Base-by-base conservation (phyloP, 352 stramenopile species). In the Globisporangium echinulatum region DNA sequence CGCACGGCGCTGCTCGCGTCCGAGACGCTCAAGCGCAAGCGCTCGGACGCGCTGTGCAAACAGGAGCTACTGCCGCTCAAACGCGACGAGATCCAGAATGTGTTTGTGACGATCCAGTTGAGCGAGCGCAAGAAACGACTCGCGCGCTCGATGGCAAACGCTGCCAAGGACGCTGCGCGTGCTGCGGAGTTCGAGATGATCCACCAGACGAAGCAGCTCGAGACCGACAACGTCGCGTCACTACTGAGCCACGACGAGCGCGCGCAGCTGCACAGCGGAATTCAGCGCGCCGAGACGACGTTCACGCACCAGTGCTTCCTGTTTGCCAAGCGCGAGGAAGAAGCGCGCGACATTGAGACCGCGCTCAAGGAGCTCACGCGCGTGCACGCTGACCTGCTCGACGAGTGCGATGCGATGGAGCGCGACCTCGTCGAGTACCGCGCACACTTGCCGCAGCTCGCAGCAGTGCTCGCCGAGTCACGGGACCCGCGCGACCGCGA, bases 231-330 rank as follows among this genome's bases (percentile, higher is more conserved):
- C 36, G 56, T 52, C 1, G 59, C 61, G 4, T 69, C 75, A 0
- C 15, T 63, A 0, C 46, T 91, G 19, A 61, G 53, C 25, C 64
- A 76, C 10, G 67, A 88, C 46, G 70, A 74, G 48, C 68, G 76
- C 14, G 57, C 74, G 4, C 54, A 62, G 4, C 74, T 90, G 11
- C 74, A 87, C 46, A 11, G 50, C 0, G 52, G 54, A 9, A 82
- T 87, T 10, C 74, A 64, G 10, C 52, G 61, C 2, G 67, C 64
- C 4, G 74, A 87, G 49, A 49, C 58, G 3, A 53, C 52, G 7
- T 94, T 94, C 66, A 90, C 77, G 15, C 59, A 84, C 25, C 64
- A 70, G 15, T 90, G 82, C 49, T 91, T 90, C 62, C 53, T 88
- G 2, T 90, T 77, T 47, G 73, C 78, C 4, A 85, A 87, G 57